phyloP scores from a whole-genome alignment of 2,329 filamentous ascomycete genomes.

The Dothistroma pini region DNA sequence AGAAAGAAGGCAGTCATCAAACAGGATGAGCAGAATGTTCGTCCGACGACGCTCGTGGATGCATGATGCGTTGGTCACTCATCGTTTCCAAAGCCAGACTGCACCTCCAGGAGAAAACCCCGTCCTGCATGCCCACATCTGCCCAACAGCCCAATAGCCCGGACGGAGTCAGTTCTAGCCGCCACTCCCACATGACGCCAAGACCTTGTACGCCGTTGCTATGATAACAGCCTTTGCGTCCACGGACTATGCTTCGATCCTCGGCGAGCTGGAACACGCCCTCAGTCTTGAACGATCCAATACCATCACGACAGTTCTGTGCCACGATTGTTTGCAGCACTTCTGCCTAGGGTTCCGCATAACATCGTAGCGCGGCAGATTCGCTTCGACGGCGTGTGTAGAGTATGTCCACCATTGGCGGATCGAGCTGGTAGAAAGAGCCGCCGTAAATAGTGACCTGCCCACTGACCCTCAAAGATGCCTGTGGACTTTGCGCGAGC shows the following conservation, averaged over 20 bases:
- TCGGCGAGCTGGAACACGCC: not conserved
- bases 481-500: constrained; percentile 5
- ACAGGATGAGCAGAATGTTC: not conserved
- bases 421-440: constrained; percentile 10
- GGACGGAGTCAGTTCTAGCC: constrained; percentile 11
- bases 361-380: not conserved
- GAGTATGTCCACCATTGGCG: constrained; percentile 11
- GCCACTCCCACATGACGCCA: constrained; percentile 9
- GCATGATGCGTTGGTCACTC: not conserved
- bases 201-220: not conserved
- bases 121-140: not conserved
- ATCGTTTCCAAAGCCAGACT: constrained; percentile 14
- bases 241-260: constrained; percentile 5
- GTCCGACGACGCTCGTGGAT: not conserved
- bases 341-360: not conserved
- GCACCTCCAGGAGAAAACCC: not conserved
- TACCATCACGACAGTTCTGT: constrained; percentile 10
- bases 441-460: constrained; percentile 10
- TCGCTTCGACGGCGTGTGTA: not conserved
- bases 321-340: not conserved
- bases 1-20: too few species aligned
- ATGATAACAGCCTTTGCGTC: constrained; percentile 8
- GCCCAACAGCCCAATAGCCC: constrained; percentile 17
- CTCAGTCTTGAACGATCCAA: constrained; percentile 6
- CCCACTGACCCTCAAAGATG: constrained; percentile 11